Percentiles rank a stretch among this genome's conserved stretches.
Evolutionary conservation across 208 protist species (phyloP).

Genomic region (Blechomonas ayalai): DNA sequence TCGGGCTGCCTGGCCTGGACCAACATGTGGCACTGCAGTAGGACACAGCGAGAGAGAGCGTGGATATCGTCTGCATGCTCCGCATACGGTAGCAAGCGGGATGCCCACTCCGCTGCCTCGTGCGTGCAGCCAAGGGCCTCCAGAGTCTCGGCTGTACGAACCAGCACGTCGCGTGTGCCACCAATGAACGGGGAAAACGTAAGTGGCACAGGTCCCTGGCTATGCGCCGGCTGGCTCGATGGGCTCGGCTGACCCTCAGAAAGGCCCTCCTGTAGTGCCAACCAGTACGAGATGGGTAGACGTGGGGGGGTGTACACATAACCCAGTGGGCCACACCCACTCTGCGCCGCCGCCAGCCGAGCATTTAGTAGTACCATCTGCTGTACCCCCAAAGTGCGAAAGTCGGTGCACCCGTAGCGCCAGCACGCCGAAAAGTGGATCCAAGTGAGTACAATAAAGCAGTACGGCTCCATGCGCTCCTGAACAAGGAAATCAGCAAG

Average conservation of each 20-base stretch:
- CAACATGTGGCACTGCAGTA: slow-evolving; percentile 10
- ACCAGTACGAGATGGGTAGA: slow-evolving; percentile 13
- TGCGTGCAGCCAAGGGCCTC: slow-evolving; percentile 26
- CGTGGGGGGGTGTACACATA: slow-evolving; percentile 7
- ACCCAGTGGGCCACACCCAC: slow-evolving; percentile 16
- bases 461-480: slow-evolving; percentile 33
- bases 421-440: slow-evolving; percentile 40
- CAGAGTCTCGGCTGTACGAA: slow-evolving; percentile 38
- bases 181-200: slow-evolving; percentile 17
- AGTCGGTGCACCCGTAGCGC: slow-evolving; percentile 23
- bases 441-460: slow-evolving; percentile 57
- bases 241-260: not conserved
- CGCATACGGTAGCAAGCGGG: slow-evolving; percentile 17
- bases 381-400: slow-evolving; percentile 19
- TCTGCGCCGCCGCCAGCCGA: slow-evolving; percentile 17
- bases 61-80: slow-evolving; percentile 8
- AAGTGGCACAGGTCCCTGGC: not conserved
- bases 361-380: slow-evolving; percentile 13
- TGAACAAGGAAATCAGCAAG: slow-evolving; percentile 39
- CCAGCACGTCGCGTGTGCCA: slow-evolving; percentile 23
- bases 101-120: slow-evolving; percentile 20
- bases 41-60: slow-evolving; percentile 10
- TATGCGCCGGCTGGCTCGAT: not conserved
- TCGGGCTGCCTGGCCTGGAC: slow-evolving; percentile 6
- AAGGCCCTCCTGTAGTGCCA: slow-evolving; percentile 15